Percentiles rank a stretch among this genome's conserved stretches.
phyloP scores from a whole-genome alignment of 2,329 filamentous ascomycete genomes.

The Pseudogymnoascus sp. region DNA sequence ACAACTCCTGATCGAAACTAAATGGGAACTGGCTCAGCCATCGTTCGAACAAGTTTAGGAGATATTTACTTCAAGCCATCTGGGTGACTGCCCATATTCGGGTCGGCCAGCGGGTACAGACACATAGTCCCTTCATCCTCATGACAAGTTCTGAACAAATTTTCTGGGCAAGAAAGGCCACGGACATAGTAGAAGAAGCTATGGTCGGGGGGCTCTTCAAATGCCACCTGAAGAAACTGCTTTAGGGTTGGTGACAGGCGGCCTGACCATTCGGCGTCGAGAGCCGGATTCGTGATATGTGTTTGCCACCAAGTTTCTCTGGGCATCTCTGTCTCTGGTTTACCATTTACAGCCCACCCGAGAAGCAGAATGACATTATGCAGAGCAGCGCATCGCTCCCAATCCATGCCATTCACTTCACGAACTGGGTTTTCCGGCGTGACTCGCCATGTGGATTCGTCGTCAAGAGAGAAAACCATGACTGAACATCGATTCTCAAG shows the following conservation, averaged over 20 bases:
- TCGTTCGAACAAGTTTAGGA: neutral
- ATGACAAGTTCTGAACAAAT: conserved; percentile 10
- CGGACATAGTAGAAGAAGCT: conserved; percentile 18
- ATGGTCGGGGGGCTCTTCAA: conserved; percentile 11
- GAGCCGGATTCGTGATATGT: conserved; percentile 12
- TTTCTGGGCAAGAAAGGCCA: conserved; percentile 11
- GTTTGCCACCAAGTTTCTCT: conserved; percentile 15
- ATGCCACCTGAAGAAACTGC: conserved; percentile 16
- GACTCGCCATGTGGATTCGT: conserved; percentile 4
- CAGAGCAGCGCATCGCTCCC: conserved; percentile 19
- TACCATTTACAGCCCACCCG: conserved; percentile 12
- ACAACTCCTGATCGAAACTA: conserved; percentile 17
- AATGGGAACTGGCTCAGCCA: neutral
- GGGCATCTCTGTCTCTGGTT: conserved; percentile 11
- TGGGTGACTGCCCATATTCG: too few species aligned
- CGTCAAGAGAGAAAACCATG: neutral
- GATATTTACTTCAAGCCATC: too few species aligned
- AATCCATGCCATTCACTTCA: conserved; percentile 16
- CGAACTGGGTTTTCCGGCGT: conserved; percentile 9
- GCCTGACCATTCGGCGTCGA: conserved; percentile 14
- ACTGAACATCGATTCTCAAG: too few species aligned
- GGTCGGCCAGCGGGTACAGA: conserved; percentile 12
- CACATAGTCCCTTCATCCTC: conserved; percentile 13
- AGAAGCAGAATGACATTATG: conserved; percentile 16
- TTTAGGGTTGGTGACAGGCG: conserved; percentile 16